phyloP scores from a whole-genome alignment of 2,329 filamentous ascomycete genomes.

The Lomentospora prolificans region DNA sequence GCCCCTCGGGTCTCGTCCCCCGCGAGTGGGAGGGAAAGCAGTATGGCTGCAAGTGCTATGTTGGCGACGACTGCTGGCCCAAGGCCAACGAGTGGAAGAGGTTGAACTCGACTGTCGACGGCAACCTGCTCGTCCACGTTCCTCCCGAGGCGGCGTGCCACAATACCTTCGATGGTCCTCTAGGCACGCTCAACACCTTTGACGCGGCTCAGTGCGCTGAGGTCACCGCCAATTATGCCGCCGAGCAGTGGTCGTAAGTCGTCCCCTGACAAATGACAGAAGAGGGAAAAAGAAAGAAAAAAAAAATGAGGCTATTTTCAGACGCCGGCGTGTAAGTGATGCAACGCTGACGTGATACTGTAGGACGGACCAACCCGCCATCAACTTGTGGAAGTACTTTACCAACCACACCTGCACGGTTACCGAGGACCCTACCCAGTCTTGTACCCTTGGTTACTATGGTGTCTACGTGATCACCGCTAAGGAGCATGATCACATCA shows the following conservation, averaged over 20 bases:
- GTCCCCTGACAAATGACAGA: not conserved
- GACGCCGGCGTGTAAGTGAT: too few species aligned
- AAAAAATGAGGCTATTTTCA: too few species aligned
- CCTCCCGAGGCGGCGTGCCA: constrained; percentile 24
- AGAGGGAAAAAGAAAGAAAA: too few species aligned
- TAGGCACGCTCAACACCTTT: constrained; percentile 25
- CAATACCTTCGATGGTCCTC: constrained; percentile 25
- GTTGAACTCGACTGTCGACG: constrained; percentile 25
- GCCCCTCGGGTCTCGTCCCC: constrained; percentile 3
- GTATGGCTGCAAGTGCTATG: constrained; percentile 23
- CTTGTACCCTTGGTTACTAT: constrained; percentile 30
- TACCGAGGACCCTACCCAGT: constrained; percentile 20
- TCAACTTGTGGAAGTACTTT: constrained; percentile 31
- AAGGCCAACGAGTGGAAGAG: constrained; percentile 16
- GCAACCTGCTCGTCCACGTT: constrained; percentile 22
- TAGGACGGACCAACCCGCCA: constrained; percentile 17
- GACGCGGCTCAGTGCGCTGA: constrained; percentile 23
- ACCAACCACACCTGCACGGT: constrained; percentile 31
- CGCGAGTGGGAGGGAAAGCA: constrained; percentile 17
- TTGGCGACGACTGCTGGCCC: constrained; percentile 23
- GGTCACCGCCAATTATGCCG: constrained; percentile 19
- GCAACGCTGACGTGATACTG: too few species aligned
- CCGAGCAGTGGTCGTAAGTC: constrained; percentile 28
- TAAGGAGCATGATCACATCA: constrained; percentile 15
- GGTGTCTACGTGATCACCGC: constrained; percentile 22